A percentile compares a stretch with the other conserved stretches of the same genome.
Conservation (phyloP, 371 early-diverging fungal genomes). For the Mortierella sp. region DNA sequence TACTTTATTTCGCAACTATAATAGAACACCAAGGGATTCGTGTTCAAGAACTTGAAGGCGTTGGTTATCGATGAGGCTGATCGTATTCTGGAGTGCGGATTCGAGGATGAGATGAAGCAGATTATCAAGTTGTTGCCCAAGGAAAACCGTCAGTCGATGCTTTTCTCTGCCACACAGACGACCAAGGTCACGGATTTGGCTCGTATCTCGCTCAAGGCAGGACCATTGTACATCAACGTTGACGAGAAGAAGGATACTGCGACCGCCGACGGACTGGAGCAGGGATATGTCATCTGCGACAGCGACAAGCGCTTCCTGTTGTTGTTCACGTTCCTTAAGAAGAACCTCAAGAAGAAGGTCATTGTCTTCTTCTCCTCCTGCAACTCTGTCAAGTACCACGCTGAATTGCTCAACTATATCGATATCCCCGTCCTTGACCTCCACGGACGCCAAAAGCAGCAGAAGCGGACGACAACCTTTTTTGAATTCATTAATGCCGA, state of each 20-base stretch:
- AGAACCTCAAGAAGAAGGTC: constrained; percentile 94
- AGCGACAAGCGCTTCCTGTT: constrained; percentile 92
- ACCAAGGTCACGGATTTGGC: constrained; percentile 97
- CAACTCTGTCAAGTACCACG: constrained; percentile 95
- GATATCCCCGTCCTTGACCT: constrained; percentile 97
- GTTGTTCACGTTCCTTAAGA: constrained; percentile 92
- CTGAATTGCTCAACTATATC: constrained; percentile 96
- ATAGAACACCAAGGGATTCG: constrained; percentile 91
- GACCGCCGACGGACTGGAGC: constrained; percentile 95
- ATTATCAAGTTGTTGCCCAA: constrained; percentile 88
- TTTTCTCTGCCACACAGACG: constrained; percentile 99
- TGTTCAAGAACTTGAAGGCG: constrained; percentile 90
- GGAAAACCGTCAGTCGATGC: constrained; percentile 92
- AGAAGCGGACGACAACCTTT: constrained; percentile 95
- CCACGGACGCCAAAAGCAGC: constrained; percentile 95
- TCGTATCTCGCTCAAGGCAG: constrained; percentile 91
- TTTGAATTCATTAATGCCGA: constrained; percentile 96
- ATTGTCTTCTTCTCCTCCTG: constrained; percentile 98
- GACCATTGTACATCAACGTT: constrained; percentile 96
- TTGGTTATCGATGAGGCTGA: constrained; percentile 99
- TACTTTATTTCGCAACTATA: not conserved
- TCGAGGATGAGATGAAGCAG: constrained; percentile 98
- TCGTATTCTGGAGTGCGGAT: constrained; percentile 97
- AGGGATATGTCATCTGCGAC: constrained; percentile 96
- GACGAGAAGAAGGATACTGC: constrained; percentile 92